Base-by-base conservation (phyloP, 225 moss, liverwort and hornwort species). In the Pseudoscleropodium purum region DNA sequence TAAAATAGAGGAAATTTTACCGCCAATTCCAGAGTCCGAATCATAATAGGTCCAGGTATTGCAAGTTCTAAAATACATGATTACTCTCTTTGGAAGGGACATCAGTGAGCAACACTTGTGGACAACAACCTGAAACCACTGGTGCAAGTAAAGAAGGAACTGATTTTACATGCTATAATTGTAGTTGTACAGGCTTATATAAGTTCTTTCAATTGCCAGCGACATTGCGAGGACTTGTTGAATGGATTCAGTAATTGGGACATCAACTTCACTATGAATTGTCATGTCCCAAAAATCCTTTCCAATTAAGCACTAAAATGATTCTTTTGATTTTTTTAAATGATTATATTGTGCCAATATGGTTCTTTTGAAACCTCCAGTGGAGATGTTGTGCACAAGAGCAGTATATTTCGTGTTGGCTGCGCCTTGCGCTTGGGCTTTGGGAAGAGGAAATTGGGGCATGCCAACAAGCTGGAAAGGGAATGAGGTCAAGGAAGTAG, bases 1-100 rank as follows among this genome's bases (percentile, higher is more conserved):
- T 75, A 86, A 82, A 45, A 75, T 97, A 51, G 92, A 92, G 11
- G 95, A 93, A 69, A 90, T 90, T 86, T 83, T 98, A 66, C 97
- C 95, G 47, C 95, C 92, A 75, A 92, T 93, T 67, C 95, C 97
- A 47, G 84, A 90, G 79, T 54, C 86, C 26, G 85, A 87, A 78
- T 89, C 80, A 87, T 91, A 85, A 77, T 19, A 88, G 88, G 49
- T 84, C 18, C 16, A 56, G 76, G 41, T 27, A 75, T 67, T 67
- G 87, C 81, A 82, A 63, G 70, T 73, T 83, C 66, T 51, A 26
- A 37, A 70, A 54, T n/a, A 27, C 31, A 29, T 81, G 85, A 68
- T 52, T 56, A 52, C 34, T 56, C 41, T 84, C 36, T 88, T 25
- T 18, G 25, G 61, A 60, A 43, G 30, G 37, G 76, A 47, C 75